A percentile compares a stretch with the other conserved stretches of the same genome.
These are phyloP conservation scores for Hymenoscyphus linearis DNA, from an alignment of 2,329 filamentous ascomycete species.

Conservation along the genomic window DNA sequence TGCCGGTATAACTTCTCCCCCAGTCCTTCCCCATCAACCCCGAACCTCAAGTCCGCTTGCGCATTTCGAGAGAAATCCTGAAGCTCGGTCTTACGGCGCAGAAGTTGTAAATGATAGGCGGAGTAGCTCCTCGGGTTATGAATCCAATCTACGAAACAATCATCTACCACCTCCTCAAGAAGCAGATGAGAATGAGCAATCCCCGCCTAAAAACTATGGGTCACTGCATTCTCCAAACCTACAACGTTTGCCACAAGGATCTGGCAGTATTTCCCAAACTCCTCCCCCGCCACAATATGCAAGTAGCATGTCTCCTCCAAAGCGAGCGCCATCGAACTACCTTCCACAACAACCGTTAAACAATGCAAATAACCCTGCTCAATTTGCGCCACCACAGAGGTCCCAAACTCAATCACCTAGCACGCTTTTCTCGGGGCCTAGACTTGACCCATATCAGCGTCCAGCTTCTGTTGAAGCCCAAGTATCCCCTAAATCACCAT, in stretches of 20 bases:
- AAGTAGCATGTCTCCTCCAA: slow-evolving; percentile 50
- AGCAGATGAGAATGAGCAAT: slow-evolving; percentile 51
- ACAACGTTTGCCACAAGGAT: slow-evolving; percentile 29
- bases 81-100: slow-evolving; percentile 19
- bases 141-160: slow-evolving; percentile 45
- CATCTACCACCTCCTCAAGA: slow-evolving; percentile 56
- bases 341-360: slow-evolving; percentile 33
- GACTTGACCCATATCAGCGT: slow-evolving; percentile 41
- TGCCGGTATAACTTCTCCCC: slow-evolving; percentile 38
- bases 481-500: slow-evolving; percentile 21
- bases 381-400: slow-evolving; percentile 50
- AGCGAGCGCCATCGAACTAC: slow-evolving; percentile 48
- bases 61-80: slow-evolving; percentile 49
- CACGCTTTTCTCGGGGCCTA: slow-evolving; percentile 44
- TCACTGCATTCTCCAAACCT: slow-evolving; percentile 21
- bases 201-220: slow-evolving; percentile 23
- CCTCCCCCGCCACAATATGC: slow-evolving; percentile 43
- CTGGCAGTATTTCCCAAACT: slow-evolving; percentile 38
- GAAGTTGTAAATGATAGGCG: slow-evolving; percentile 45
- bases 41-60: slow-evolving; percentile 62
- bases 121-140: slow-evolving; percentile 47
- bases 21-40: slow-evolving; percentile 50
- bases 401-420: slow-evolving; percentile 60
- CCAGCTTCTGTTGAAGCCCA: slow-evolving; percentile 44
- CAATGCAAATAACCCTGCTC: slow-evolving; percentile 27